Evolutionary conservation across 2,329 filamentous ascomycete species (phyloP).

Genomic region (Neobulgaria alba): DNA sequence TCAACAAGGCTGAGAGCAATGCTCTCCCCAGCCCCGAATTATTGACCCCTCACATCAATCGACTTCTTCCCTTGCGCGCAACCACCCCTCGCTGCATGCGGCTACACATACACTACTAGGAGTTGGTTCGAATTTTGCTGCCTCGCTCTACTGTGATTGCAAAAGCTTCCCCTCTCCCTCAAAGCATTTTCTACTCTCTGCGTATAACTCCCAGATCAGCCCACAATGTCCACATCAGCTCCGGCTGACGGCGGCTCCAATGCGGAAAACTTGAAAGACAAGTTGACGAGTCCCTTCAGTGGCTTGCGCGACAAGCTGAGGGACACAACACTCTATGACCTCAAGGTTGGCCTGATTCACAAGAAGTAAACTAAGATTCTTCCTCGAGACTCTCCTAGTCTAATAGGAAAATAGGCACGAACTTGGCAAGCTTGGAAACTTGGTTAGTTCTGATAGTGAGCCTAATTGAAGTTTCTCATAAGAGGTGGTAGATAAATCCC

Average conservation of each 20-base stretch:
- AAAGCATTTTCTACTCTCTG: too few species aligned
- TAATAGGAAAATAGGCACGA: constrained; percentile 36
- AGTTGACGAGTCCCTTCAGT: constrained; percentile 41
- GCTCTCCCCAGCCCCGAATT: too few species aligned
- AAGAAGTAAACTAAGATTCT: constrained; percentile 40
- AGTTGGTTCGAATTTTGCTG: too few species aligned
- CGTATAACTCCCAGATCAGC: too few species aligned
- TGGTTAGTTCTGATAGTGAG: constrained; percentile 41
- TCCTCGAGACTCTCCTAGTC: background rate
- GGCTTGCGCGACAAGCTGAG: constrained; percentile 43
- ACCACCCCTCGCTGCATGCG: too few species aligned
- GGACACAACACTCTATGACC: constrained; percentile 45
- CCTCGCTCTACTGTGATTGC: too few species aligned
- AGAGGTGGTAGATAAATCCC: constrained; percentile 51
- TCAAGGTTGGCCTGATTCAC: constrained; percentile 48
- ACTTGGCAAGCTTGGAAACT: constrained; percentile 54
- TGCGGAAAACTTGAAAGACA: constrained; percentile 29
- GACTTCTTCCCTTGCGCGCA: too few species aligned
- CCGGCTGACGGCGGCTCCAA: constrained; percentile 22
- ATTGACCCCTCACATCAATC: too few species aligned
- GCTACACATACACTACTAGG: too few species aligned
- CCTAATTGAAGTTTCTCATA: background rate
- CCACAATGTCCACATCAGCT: background rate
- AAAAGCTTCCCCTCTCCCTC: too few species aligned
- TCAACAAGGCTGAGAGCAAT: too few species aligned